Conservation (phyloP, 2,329 filamentous ascomycete genomes). For the Verticillium nonalfalfae region DNA sequence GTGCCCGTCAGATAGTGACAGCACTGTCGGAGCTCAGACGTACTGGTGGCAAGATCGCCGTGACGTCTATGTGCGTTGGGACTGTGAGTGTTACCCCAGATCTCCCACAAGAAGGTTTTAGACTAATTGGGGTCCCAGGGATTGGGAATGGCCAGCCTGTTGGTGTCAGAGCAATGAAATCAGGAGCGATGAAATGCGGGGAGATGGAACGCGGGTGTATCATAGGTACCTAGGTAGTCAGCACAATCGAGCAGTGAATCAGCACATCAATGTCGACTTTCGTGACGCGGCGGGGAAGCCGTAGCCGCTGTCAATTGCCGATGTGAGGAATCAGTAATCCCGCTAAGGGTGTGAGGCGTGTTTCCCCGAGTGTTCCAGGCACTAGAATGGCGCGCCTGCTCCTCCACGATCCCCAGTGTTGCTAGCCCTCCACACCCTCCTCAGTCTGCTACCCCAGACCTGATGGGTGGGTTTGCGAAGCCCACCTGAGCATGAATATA, state of each 20-base stretch:
- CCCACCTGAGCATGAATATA: not conserved
- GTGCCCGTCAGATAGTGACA: conserved; percentile 10
- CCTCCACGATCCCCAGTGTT: too few relatives aligned
- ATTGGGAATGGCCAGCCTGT: conserved; percentile 8
- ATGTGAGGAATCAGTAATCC: too few relatives aligned
- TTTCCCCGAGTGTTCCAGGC: too few relatives aligned
- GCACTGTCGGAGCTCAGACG: conserved; percentile 4
- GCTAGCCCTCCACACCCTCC: too few relatives aligned
- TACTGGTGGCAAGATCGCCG: not conserved
- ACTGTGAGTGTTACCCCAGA: not conserved
- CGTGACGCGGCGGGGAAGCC: too few relatives aligned
- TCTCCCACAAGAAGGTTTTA: too few relatives aligned
- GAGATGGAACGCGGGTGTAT: not conserved
- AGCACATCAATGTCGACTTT: too few relatives aligned
- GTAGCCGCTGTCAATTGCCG: too few relatives aligned
- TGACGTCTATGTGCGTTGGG: conserved; percentile 6
- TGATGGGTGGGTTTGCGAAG: not conserved
- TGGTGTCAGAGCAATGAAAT: conserved; percentile 6
- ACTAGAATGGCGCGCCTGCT: too few relatives aligned
- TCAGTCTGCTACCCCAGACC: not conserved
- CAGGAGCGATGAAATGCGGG: not conserved
- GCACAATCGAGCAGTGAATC: too few relatives aligned
- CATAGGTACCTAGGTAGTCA: not conserved
- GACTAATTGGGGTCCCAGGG: not conserved
- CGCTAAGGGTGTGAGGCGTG: too few relatives aligned